These are phyloP conservation scores for Fraxinus velutina DNA, from an alignment of 305 asterid genomes.

Conservation along the genomic window DNA sequence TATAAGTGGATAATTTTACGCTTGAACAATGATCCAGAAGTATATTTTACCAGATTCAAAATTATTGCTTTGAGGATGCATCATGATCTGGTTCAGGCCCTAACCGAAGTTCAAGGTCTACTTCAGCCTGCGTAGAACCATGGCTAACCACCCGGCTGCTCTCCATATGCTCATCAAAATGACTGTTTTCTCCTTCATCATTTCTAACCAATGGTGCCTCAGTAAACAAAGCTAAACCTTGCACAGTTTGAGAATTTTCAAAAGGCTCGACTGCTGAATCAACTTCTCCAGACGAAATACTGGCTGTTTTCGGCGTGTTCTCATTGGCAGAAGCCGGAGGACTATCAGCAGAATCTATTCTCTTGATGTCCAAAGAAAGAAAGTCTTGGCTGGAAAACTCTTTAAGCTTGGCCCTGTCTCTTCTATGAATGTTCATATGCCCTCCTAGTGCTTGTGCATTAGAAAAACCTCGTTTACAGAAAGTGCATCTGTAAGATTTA, in stretches of 20 bases:
- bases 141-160: neutral
- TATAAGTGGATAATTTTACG: neutral
- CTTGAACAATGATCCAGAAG: neutral
- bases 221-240: neutral
- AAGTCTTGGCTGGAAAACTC: conserved; percentile 34
- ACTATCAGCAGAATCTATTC: conserved; percentile 2
- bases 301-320: neutral
- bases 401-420: conserved; percentile 55
- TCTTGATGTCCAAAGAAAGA: conserved; percentile 9
- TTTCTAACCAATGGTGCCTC: neutral
- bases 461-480: conserved; percentile 61
- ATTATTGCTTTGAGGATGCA: conserved; percentile 23
- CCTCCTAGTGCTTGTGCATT: conserved; percentile 85
- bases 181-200: neutral
- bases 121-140: conserved; percentile 5
- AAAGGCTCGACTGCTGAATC: neutral
- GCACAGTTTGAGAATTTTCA: conserved; percentile 10
- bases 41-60: neutral
- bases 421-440: conserved; percentile 75
- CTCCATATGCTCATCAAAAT: conserved; percentile 13
- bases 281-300: neutral
- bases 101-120: conserved; percentile 49
- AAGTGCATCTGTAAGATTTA: conserved; percentile 46
- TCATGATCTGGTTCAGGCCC: conserved; percentile 35
- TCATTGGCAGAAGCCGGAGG: neutral